Percentiles rank a stretch among this genome's conserved stretches.
Evolutionary conservation across 2,329 filamentous ascomycete genomes (phyloP).

Genomic region (Colletotrichum musicola): DNA sequence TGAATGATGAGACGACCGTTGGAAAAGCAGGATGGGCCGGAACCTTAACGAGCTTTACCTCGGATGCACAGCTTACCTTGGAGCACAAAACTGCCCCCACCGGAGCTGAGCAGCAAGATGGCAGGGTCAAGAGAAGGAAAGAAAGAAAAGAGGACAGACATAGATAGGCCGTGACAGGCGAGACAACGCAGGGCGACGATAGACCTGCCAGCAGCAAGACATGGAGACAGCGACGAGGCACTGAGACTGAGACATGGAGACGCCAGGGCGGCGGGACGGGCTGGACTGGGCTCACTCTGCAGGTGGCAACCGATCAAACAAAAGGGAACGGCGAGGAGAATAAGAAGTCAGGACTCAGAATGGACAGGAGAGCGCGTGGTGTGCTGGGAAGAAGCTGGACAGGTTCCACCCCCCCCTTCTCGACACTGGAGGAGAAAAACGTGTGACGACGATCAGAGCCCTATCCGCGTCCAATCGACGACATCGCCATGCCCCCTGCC

Average conservation of each 20-base stretch:
- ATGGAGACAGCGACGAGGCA: neutral
- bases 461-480: constrained; percentile 28
- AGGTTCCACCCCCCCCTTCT: constrained; percentile 17
- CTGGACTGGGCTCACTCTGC: constrained; percentile 7
- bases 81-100: neutral
- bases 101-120: constrained; percentile 2
- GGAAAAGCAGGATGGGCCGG: constrained; percentile 5
- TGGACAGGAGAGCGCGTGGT: constrained; percentile 19
- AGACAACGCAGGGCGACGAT: constrained; percentile 4
- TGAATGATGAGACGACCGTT: constrained; percentile 9
- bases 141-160: neutral
- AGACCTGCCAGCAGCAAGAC: constrained; percentile 6
- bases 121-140: neutral
- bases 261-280: constrained; percentile 22
- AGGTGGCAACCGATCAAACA: constrained; percentile 2
- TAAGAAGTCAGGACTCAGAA: neutral
- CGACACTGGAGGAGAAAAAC: constrained; percentile 23
- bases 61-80: neutral
- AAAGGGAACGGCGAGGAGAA: neutral
- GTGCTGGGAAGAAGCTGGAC: constrained; percentile 9
- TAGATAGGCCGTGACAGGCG: neutral
- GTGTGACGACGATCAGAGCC: constrained; percentile 21
- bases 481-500: constrained; percentile 34
- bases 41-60: constrained; percentile 1
- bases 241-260: constrained; percentile 13